phyloP scores from a whole-genome alignment of 2,329 filamentous ascomycete species.

The Talaromyces sp. region DNA sequence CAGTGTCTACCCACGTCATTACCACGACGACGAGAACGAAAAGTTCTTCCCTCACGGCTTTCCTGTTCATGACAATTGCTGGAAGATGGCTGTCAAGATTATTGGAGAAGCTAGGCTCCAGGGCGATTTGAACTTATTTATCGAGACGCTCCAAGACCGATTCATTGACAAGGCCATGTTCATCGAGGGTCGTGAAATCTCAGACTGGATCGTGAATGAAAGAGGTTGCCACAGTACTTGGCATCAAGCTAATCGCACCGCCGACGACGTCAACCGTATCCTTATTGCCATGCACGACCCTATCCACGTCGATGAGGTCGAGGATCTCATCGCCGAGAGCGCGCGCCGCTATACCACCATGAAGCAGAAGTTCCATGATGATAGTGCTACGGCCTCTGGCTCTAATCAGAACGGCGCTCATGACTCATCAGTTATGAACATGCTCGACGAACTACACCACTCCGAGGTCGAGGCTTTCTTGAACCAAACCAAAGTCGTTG shows the following conservation, averaged over 20 bases:
- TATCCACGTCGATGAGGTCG: constrained; percentile 4
- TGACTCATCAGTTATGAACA: background rate
- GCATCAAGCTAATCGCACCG: background rate
- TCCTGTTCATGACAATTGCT: constrained; percentile 14
- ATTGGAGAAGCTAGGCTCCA: constrained; percentile 6
- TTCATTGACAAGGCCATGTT: background rate
- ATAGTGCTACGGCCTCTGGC: background rate
- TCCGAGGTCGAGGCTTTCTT: constrained; percentile 8
- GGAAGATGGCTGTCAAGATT: constrained; percentile 5
- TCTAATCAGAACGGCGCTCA: background rate
- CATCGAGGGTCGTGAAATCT: background rate
- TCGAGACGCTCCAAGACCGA: background rate
- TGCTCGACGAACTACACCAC: constrained; percentile 10
- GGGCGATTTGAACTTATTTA: background rate
- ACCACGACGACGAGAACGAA: constrained; percentile 1
- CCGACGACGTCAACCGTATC: constrained; percentile 3
- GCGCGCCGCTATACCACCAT: background rate
- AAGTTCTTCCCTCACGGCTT: constrained; percentile 13
- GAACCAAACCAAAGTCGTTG: background rate
- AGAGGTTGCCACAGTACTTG: background rate
- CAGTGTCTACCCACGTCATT: constrained; percentile 13
- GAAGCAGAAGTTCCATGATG: background rate
- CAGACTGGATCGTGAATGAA: constrained; percentile 12
- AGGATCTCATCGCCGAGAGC: constrained; percentile 14
- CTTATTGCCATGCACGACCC: constrained; percentile 12